Evolutionary conservation across 129 eudicot genomes (phyloP).

Genomic region (Calendula officinalis): DNA sequence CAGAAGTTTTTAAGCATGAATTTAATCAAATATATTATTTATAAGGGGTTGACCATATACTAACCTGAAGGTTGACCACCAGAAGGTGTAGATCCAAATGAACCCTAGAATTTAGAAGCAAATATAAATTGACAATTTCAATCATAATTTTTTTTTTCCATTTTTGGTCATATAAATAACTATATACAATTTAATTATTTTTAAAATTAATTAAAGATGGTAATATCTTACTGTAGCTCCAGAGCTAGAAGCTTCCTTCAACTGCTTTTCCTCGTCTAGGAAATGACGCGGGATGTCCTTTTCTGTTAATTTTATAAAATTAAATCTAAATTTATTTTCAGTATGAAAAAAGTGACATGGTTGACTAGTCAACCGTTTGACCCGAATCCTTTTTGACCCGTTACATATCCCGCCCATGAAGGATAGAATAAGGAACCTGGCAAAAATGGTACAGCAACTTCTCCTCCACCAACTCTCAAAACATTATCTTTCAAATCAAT

Average conservation of each 20-base stretch:
- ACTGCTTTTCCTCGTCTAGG: constrained; percentile 70
- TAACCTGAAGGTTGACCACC: constrained; percentile 73
- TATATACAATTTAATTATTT: not conserved
- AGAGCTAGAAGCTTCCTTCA: constrained; percentile 87
- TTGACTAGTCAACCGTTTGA: not conserved
- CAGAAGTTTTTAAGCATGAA: no score
- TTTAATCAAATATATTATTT: no score
- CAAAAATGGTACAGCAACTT: constrained; percentile 91
- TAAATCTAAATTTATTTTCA: not conserved
- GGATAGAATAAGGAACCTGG: constrained; percentile 41
- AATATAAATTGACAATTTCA: not conserved
- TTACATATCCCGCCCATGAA: no score
- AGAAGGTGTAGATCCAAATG: constrained; percentile 52
- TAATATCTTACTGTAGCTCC: constrained; percentile 75
- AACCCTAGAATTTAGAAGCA: constrained; percentile 40
- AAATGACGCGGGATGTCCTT: constrained; percentile 81
- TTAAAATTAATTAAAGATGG: not conserved
- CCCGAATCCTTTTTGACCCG: no score
- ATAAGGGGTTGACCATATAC: not conserved
- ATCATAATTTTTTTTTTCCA: not conserved
- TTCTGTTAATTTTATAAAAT: constrained; percentile 38
- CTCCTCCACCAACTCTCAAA: constrained; percentile 96
- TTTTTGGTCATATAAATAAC: not conserved
- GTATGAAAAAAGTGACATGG: not conserved
- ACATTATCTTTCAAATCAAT: constrained; percentile 96